Evolutionary conservation across 1,284 basidiomycete genomes (phyloP), one percentile per base, ranked within the genome.

Genomic region (Somion occarium): DNA sequence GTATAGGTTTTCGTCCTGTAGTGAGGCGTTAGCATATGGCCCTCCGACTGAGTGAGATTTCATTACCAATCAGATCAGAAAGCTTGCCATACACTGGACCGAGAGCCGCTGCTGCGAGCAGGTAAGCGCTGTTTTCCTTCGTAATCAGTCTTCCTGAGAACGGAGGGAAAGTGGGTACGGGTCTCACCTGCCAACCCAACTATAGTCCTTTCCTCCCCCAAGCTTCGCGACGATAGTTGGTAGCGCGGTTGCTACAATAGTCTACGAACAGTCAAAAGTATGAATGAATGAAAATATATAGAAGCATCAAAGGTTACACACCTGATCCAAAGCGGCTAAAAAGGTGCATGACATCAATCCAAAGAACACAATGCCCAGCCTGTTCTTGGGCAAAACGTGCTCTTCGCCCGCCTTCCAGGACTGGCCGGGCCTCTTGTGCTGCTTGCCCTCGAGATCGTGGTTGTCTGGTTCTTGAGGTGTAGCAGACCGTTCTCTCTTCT

Each of bases 171-270:
- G 25, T 20, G 19, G 44, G 5, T 18, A 1, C 37, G 20, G 41
- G 18, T 63, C 73, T 22, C 54, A 84, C 87, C 78, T 88, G 60
- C 86, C 87, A 20, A 88, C 85, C 87, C 87, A 90, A 53, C 82
- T 82, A 60, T 88, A 89, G 41, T 77, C 73, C 15, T 69, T 76
- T 5, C 86, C 87, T 25, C 83, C 84, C 38, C 85, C 85, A 0
- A 91, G 74, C 30, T 85, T 68, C 12, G 63, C 69, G 5, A 89
- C 86, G 46, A 91, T 91, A 2, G 85, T 90, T 1, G 88, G 88
- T 38, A 91, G 68, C n/a, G 88, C 88, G 12, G 88, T 91, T 1
- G 86, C 82, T 12, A 89, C 82, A 53, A 89, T 88, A 2, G 85
- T 87, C 85, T 88, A 44, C 2, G 18, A 19, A n/a, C 7, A 15